These are phyloP conservation scores for Yamadazyma sp. DNA, from an alignment of 805 yeast species.

Conservation along the genomic window DNA sequence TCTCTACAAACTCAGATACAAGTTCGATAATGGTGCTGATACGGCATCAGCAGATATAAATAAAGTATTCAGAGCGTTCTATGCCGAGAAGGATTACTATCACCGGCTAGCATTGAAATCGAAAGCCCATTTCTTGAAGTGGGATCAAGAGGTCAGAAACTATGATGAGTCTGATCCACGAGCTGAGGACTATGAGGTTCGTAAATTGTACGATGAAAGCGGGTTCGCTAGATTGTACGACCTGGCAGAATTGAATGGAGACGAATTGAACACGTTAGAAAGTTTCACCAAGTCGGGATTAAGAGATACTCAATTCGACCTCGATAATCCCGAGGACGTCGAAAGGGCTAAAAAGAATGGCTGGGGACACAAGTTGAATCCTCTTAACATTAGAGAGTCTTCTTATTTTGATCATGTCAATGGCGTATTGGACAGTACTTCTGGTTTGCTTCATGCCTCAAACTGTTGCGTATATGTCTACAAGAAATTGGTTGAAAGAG, in stretches of 20 bases:
- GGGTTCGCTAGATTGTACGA: constrained; percentile 29
- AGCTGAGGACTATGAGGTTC: constrained; percentile 13
- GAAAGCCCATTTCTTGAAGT: constrained; percentile 18
- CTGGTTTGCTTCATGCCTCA: constrained; percentile 35
- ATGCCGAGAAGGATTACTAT: constrained; percentile 37
- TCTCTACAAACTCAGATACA: constrained; percentile 5
- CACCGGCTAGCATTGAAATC: constrained; percentile 21
- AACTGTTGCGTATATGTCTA: constrained; percentile 31
- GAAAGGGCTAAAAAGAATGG: constrained; percentile 31
- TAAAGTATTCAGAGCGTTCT: constrained; percentile 38
- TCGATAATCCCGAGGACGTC: constrained; percentile 26
- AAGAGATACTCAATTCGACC: constrained; percentile 26
- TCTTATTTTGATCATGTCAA: not conserved
- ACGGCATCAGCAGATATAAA: constrained; percentile 42
- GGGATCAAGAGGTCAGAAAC: constrained; percentile 22
- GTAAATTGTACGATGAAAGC: constrained; percentile 24
- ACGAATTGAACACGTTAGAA: constrained; percentile 20
- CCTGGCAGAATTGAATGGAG: constrained; percentile 13
- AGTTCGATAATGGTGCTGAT: constrained; percentile 31
- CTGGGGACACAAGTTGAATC: constrained; percentile 23
- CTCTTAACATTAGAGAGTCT: constrained; percentile 11
- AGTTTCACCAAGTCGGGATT: constrained; percentile 26
- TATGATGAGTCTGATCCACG: constrained; percentile 1
- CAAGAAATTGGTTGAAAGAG: constrained; percentile 23
- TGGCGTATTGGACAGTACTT: constrained; percentile 16